Conservation (phyloP, 2,329 filamentous ascomycete species). For the Penicillium fuscoglaucum region DNA sequence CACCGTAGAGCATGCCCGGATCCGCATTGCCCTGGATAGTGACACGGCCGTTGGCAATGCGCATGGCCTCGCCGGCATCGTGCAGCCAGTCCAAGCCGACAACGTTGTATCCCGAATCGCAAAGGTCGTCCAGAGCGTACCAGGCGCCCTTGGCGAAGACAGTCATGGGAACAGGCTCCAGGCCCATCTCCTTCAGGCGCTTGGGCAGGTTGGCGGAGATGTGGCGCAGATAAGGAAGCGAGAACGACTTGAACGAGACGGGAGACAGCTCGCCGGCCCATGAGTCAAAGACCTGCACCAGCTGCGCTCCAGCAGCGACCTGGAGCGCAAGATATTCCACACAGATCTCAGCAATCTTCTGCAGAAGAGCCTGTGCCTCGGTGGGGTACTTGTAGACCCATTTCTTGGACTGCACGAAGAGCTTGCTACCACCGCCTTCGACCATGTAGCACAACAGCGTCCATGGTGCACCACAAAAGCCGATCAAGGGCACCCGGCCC, state of each 20-base stretch:
- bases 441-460: slow-evolving; percentile 99
- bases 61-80: slow-evolving; percentile 79
- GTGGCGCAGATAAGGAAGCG: slow-evolving; percentile 79
- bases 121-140: slow-evolving; percentile 87
- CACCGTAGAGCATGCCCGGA: slow-evolving; percentile 87
- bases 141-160: slow-evolving; percentile 98
- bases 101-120: slow-evolving; percentile 86
- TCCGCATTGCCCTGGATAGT: slow-evolving; percentile 95
- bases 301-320: slow-evolving; percentile 89
- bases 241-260: slow-evolving; percentile 76
- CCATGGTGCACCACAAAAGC: slow-evolving; percentile 97
- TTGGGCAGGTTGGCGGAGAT: slow-evolving; percentile 79
- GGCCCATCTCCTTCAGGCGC: slow-evolving; percentile 69
- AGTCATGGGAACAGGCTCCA: slow-evolving; percentile 89
- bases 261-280: slow-evolving; percentile 96
- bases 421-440: slow-evolving; percentile 91
- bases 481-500: slow-evolving; percentile 87
- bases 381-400: slow-evolving; percentile 91
- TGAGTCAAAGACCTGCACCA: slow-evolving; percentile 96
- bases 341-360: slow-evolving; percentile 91
- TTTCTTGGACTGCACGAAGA: slow-evolving; percentile 91
- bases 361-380: slow-evolving; percentile 75
- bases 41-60: slow-evolving; percentile 73
- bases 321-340: slow-evolving; percentile 92
- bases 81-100: slow-evolving; percentile 95